Evolutionary conservation across 805 yeast genomes (phyloP).

Genomic region (Suhomyces kilbournensis): DNA sequence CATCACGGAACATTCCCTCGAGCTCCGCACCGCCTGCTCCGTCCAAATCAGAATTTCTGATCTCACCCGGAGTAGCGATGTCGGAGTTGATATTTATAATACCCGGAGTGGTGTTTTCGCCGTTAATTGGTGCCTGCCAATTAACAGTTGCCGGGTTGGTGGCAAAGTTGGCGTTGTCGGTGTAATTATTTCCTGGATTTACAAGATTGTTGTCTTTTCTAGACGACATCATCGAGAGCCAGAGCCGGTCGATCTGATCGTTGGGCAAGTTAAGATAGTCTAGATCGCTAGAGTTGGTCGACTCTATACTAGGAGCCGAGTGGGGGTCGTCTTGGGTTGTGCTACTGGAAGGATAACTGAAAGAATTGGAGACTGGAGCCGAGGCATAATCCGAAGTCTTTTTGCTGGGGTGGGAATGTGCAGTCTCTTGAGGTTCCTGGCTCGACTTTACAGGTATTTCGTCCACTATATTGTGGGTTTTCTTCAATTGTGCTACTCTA

Average conservation of each 20-base stretch:
- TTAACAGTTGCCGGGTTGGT: neutral
- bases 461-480: neutral
- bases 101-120: neutral
- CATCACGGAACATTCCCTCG: neutral
- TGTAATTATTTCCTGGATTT: neutral
- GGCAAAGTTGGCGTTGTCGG: neutral
- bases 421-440: neutral
- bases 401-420: neutral
- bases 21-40: neutral
- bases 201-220: neutral
- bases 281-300: neutral
- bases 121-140: neutral
- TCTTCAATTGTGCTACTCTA: slow-evolving; percentile 10
- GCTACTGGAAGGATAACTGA: neutral
- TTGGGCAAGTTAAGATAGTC: slow-evolving; percentile 2
- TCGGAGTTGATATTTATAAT: neutral
- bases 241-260: slow-evolving; percentile 9
- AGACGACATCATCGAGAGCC: slow-evolving; percentile 11
- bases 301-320: neutral
- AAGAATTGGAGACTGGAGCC: neutral
- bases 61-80: neutral
- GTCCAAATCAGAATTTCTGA: neutral
- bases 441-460: neutral
- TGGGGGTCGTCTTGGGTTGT: neutral
- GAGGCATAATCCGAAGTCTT: neutral